Conservation (phyloP, 495 filamentous ascomycete genomes). For the Podospora bellae-mahoneyi region DNA sequence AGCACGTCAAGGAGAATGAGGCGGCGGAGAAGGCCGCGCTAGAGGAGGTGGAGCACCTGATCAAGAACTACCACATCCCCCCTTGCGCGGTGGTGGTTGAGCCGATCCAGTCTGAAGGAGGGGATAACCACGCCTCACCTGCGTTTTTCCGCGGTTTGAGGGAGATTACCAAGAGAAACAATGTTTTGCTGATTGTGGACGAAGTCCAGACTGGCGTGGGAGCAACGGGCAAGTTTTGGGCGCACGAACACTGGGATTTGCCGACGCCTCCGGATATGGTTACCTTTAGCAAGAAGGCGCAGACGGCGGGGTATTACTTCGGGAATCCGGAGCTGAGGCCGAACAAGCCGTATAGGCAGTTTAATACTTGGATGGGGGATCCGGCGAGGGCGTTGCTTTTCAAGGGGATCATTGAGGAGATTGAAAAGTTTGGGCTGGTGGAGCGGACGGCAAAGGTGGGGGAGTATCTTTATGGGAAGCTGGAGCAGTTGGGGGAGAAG, state of each 20-base stretch:
- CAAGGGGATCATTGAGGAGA: slow-evolving; percentile 86
- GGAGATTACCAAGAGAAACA: slow-evolving; percentile 77
- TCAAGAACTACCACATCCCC: slow-evolving; percentile 80
- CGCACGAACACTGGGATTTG: slow-evolving; percentile 96
- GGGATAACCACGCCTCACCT: slow-evolving; percentile 96
- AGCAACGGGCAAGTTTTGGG: slow-evolving; percentile 96
- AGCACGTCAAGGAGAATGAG: slow-evolving; percentile 77
- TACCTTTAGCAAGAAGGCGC: slow-evolving; percentile 98
- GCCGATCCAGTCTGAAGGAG: slow-evolving; percentile 96
- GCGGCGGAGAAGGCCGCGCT: slow-evolving; percentile 81
- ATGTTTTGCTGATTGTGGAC: slow-evolving; percentile 92
- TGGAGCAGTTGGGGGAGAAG: slow-evolving; percentile 64
- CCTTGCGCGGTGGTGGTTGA: slow-evolving; percentile 87
- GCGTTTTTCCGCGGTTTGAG: slow-evolving; percentile 89
- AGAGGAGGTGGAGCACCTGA: slow-evolving; percentile 81
- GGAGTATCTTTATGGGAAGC: slow-evolving; percentile 72
- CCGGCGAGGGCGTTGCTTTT: slow-evolving; percentile 87
- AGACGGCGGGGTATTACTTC: slow-evolving; percentile 96
- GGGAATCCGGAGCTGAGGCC: slow-evolving; percentile 84
- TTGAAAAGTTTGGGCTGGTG: slow-evolving; percentile 77
- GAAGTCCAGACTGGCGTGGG: slow-evolving; percentile 98
- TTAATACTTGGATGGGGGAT: slow-evolving; percentile 99
- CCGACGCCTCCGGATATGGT: slow-evolving; percentile 90
- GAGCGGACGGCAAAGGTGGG: slow-evolving; percentile 76
- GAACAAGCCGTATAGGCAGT: slow-evolving; percentile 98